phyloP scores from a whole-genome alignment of 495 filamentous ascomycete genomes.

The Tuber umbilicatum region DNA sequence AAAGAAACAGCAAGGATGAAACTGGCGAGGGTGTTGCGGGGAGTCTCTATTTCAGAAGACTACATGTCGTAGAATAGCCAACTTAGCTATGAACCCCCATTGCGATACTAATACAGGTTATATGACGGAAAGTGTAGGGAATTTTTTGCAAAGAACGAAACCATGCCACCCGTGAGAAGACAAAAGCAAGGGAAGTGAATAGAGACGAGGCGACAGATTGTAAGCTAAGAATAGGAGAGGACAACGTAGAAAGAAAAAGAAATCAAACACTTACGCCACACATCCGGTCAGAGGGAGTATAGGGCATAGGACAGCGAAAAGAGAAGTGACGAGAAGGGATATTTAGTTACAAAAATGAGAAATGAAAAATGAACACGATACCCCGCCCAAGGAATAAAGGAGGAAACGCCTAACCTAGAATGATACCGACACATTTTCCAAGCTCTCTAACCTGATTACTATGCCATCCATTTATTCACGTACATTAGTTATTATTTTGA shows the following conservation, averaged over 20 bases:
- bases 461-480: neutral
- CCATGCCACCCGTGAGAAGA: neutral
- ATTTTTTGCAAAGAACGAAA: neutral
- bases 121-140: neutral
- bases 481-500: neutral
- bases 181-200: neutral
- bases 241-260: neutral
- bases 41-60: constrained; percentile 24
- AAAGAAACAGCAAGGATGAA: constrained; percentile 23
- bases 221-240: neutral
- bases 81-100: neutral
- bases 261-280: neutral
- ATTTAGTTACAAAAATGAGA: neutral
- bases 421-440: neutral
- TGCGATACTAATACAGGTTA: neutral
- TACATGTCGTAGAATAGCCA: constrained; percentile 7
- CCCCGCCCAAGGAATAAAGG: neutral
- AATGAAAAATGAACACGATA: neutral
- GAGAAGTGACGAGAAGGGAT: neutral
- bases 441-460: neutral
- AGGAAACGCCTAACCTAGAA: neutral
- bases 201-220: neutral
- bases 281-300: neutral
- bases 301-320: neutral
- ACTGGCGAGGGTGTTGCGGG: constrained; percentile 24